A percentile compares a stretch with the other conserved stretches of the same genome.
These are phyloP conservation scores for Botrytis elliptica DNA, from an alignment of 2,329 filamentous ascomycete species.

Conservation along the genomic window DNA sequence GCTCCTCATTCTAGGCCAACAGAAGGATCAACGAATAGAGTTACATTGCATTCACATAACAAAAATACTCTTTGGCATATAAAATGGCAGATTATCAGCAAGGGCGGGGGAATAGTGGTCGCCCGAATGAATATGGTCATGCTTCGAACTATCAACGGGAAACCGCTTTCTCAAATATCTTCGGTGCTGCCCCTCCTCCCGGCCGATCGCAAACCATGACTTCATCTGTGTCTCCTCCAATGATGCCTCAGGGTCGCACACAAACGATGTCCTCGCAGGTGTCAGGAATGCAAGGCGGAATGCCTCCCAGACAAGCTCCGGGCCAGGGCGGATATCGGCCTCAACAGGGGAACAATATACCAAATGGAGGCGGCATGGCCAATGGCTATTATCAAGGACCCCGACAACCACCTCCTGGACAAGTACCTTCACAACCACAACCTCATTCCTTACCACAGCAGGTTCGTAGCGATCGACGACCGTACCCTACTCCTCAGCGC, in stretches of 20 bases:
- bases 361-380: constrained; percentile 40
- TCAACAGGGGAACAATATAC: constrained; percentile 20
- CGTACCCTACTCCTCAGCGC: constrained; percentile 61
- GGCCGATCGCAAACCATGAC: constrained; percentile 96
- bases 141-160: constrained; percentile 71
- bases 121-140: constrained; percentile 44
- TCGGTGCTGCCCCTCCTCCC: constrained; percentile 79
- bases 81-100: constrained; percentile 60
- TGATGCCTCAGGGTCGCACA: constrained; percentile 65
- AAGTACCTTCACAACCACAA: constrained; percentile 47
- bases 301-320: constrained; percentile 46
- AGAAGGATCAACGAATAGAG: constrained; percentile 10
- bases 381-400: constrained; percentile 54
- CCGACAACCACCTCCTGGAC: constrained; percentile 35
- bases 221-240: constrained; percentile 63
- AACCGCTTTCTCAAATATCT: constrained; percentile 94
- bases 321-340: constrained; percentile 42
- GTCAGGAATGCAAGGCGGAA: constrained; percentile 46
- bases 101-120: constrained; percentile 55
- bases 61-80: constrained; percentile 21
- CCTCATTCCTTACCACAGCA: constrained; percentile 61
- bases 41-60: constrained; percentile 16
- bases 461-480: constrained; percentile 60
- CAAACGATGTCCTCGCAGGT: constrained; percentile 63
- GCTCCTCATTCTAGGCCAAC: constrained; percentile 21